These are phyloP conservation scores for Dactylellina sp. DNA, from an alignment of 2,329 filamentous ascomycete species.

Conservation along the genomic window DNA sequence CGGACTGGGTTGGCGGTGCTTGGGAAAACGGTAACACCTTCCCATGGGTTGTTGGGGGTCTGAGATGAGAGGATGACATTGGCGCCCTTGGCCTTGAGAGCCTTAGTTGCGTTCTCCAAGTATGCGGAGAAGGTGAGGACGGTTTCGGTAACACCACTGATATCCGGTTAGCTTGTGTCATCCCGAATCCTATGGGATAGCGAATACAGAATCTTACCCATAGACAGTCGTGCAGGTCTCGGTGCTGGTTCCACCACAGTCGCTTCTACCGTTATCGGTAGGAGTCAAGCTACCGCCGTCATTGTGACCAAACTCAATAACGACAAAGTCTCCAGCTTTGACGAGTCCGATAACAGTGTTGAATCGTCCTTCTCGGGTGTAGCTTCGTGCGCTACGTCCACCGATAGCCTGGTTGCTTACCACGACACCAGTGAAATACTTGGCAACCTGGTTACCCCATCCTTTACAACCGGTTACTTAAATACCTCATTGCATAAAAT, in stretches of 20 bases:
- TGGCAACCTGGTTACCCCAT: slow-evolving; percentile 59
- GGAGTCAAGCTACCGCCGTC: slow-evolving; percentile 70
- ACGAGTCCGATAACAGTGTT: slow-evolving; percentile 69
- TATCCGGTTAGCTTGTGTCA: slow-evolving; percentile 6
- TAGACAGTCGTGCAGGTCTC: slow-evolving; percentile 38
- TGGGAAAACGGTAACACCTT: slow-evolving; percentile 65
- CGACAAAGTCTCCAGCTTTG: slow-evolving; percentile 72
- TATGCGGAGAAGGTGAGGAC: slow-evolving; percentile 53
- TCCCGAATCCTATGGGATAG: neutral
- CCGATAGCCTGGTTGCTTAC: slow-evolving; percentile 75
- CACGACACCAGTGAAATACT: slow-evolving; percentile 58
- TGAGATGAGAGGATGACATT: slow-evolving; percentile 71
- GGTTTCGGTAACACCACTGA: slow-evolving; percentile 48
- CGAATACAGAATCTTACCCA: slow-evolving; percentile 10
- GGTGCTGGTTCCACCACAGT: slow-evolving; percentile 40
- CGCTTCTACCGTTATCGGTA: slow-evolving; percentile 43
- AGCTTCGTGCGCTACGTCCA: slow-evolving; percentile 75
- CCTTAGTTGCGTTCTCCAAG: slow-evolving; percentile 43
- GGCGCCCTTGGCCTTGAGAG: slow-evolving; percentile 68
- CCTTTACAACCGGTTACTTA: slow-evolving; percentile 12
- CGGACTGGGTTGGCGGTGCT: slow-evolving; percentile 66
- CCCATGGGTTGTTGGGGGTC: slow-evolving; percentile 74
- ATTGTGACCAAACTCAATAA: slow-evolving; percentile 80
- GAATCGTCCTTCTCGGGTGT: slow-evolving; percentile 75
- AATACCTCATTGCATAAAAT: neutral